phyloP scores from a whole-genome alignment of 345 rosid species.

The Gossypium anomalum region DNA sequence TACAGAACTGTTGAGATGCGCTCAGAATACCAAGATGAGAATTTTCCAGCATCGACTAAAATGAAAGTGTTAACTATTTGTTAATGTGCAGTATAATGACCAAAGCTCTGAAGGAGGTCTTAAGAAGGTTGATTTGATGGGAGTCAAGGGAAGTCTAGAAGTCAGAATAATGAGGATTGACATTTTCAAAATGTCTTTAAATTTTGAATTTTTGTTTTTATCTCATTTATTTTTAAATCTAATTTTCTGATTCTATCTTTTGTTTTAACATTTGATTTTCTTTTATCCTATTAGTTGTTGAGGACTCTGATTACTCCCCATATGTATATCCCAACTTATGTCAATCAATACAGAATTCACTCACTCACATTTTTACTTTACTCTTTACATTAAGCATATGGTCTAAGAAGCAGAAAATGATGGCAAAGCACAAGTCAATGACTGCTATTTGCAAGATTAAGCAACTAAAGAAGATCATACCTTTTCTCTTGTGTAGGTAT shows the following conservation, averaged over 20 bases:
- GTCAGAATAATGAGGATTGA: not conserved
- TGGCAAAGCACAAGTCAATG: slow-evolving; percentile 4
- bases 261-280: no score
- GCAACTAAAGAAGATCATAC: slow-evolving; percentile 31
- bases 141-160: slow-evolving; percentile 6
- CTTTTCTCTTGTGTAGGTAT: slow-evolving; percentile 74
- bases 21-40: not conserved
- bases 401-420: not conserved
- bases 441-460: not conserved
- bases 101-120: not conserved
- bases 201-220: no score
- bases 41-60: not conserved
- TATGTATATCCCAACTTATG: no score
- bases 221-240: no score
- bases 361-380: no score
- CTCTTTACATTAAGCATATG: not conserved
- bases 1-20: not conserved
- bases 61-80: not conserved
- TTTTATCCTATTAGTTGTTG: no score
- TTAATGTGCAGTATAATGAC: not conserved
- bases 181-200: no score
- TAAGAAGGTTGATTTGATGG: not conserved
- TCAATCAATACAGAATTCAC: no score
- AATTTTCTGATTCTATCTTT: no score
- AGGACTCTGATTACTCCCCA: no score